These are phyloP conservation scores for Fusarium sp. DNA, from an alignment of 2,329 filamentous ascomycete genomes.

Conservation along the genomic window DNA sequence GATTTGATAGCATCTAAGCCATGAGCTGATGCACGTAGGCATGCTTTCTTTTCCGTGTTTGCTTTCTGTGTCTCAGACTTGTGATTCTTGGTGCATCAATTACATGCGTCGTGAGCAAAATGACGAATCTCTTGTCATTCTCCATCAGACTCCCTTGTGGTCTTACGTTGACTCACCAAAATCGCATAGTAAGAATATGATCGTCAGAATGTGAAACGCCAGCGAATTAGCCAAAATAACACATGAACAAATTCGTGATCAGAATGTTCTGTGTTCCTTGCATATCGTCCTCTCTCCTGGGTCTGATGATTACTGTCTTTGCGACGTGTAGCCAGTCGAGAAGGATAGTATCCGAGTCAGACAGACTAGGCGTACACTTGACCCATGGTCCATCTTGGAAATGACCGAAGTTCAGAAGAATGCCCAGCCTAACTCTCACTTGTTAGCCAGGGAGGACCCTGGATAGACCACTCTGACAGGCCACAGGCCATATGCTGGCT, in stretches of 20 bases:
- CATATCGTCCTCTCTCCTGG: constrained; percentile 1
- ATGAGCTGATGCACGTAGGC: constrained; percentile 3
- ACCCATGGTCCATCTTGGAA: constrained; percentile 18
- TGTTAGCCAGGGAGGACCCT: constrained; percentile 6
- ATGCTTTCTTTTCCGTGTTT: constrained; percentile 2
- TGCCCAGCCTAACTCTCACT: constrained; percentile 25
- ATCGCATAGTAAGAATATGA: neutral
- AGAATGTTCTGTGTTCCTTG: constrained; percentile 14
- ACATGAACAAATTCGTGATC: constrained; percentile 22
- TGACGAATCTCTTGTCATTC: constrained; percentile 24
- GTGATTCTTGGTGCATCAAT: neutral
- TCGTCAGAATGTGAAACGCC: constrained; percentile 13
- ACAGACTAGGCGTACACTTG: constrained; percentile 31
- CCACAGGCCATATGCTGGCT: neutral
- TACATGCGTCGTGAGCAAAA: neutral
- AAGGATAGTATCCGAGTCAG: constrained; percentile 13
- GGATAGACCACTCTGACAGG: constrained; percentile 15
- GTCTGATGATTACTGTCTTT: constrained; percentile 21
- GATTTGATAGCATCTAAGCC: constrained; percentile 10
- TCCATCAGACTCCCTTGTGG: constrained; percentile 7
- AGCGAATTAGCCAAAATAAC: constrained; percentile 12
- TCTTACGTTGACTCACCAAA: constrained; percentile 8
- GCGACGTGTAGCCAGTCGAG: constrained; percentile 31
- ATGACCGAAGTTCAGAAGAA: constrained; percentile 15
- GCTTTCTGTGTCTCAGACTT: neutral